A percentile compares a stretch with the other conserved stretches of the same genome.
Evolutionary conservation across 768 basidiomycete species (phyloP).

Genomic region (Clavulina sp.): DNA sequence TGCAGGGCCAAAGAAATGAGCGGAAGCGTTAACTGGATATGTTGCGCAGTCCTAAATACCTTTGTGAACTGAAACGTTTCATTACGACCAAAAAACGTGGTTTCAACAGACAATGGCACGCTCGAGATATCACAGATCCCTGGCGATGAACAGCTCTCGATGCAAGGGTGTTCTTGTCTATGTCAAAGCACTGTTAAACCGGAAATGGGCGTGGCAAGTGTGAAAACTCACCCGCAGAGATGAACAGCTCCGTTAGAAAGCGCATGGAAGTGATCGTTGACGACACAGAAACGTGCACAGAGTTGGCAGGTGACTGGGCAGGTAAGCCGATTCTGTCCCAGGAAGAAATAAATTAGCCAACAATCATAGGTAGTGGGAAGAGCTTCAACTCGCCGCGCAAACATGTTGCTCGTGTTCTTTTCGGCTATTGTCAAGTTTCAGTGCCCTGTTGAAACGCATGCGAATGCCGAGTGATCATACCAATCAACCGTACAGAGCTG

Average conservation of each 20-base stretch:
- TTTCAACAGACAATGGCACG: not conserved
- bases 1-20: not conserved
- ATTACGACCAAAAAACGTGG: not conserved
- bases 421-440: no score
- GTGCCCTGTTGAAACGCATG: no score
- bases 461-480: no score
- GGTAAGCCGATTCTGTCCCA: not conserved
- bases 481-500: constrained; percentile 21
- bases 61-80: constrained; percentile 3
- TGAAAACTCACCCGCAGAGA: constrained; percentile 4
- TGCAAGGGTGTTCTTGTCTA: constrained; percentile 6
- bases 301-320: constrained; percentile 1
- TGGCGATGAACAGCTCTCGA: not conserved
- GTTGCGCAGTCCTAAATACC: no score
- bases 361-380: no score
- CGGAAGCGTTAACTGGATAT: not conserved
- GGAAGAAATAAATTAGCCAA: no score
- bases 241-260: not conserved
- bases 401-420: not conserved
- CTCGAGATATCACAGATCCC: not conserved
- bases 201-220: not conserved
- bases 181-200: not conserved
- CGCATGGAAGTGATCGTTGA: constrained; percentile 5
- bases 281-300: not conserved
- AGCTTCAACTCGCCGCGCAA: no score